Base-by-base conservation (phyloP, 306 rosid species). In the Begonia fuchsioides region DNA sequence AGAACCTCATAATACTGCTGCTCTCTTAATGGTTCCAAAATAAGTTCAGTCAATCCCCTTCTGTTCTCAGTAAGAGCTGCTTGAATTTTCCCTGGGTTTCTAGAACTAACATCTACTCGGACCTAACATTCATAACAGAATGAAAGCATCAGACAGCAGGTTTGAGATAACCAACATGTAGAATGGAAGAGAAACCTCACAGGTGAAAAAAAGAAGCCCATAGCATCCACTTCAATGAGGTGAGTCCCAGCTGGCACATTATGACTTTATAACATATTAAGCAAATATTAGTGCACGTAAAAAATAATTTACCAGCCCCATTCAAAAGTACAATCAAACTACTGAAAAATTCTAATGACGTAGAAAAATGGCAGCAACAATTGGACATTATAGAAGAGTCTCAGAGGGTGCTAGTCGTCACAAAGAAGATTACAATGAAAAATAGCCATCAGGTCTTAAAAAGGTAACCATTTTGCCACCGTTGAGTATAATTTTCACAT, bases 71-170 rank as follows among this genome's bases (percentile, higher is more conserved):
- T 92, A 72, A 82, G 58, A 13, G 98, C 87, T 18, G 94, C 96
- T 77, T 85, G 98, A 73, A 92, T 77, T 69, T 92, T 92, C 26
- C 98, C 98, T 1, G 94, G 96, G 65, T 79, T 66, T 77, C 96
- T 73, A 53, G 98, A 96, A 64, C 98, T 92, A 58, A 92, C 96
- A 76, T 92, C 98, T 67, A 92, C 96, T 51, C 98, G 85, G 58
- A 92, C 94, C 98, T 92, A 54, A 50, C 32, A 13, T 38, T 57
- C 51, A 44, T 48, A 60, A 50, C 32, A 43, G 17, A 41, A 38
- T 26, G 53, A 46, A 1, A 35, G 13, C 67, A 50, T 40, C 44
- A 59, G 43, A n/a, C 5, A 38, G 38, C 17, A 49, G 40, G 50
- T 48, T 39, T 26, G 13, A 40, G 17, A 38, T 3, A 6, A n/a